Conservation (phyloP, 441 rosid genomes). For the Gossypium schwendimanii region DNA sequence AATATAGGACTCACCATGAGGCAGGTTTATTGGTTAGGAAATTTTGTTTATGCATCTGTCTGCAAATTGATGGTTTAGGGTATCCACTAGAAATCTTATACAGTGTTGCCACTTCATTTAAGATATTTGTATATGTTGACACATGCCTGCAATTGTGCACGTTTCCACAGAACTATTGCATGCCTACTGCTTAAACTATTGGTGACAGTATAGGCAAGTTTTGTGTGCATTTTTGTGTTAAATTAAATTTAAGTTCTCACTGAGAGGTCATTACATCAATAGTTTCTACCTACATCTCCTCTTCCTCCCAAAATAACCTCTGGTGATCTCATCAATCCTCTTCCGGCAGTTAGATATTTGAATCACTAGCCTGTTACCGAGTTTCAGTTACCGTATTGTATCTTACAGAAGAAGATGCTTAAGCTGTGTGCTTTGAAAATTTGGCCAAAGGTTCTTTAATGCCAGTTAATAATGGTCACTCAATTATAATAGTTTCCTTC, state of each 20-base stretch:
- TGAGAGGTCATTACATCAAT: neutral
- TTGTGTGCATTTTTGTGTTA: neutral
- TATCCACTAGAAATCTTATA: neutral
- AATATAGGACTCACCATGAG: neutral
- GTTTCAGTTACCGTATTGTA: neutral
- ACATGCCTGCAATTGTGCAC: neutral
- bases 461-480: neutral
- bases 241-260: neutral
- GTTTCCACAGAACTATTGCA: neutral
- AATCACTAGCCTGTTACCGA: neutral
- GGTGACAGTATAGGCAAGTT: neutral
- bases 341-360: neutral
- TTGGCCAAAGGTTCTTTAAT: neutral
- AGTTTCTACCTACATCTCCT: neutral
- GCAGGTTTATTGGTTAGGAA: neutral
- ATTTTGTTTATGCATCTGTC: conserved; percentile 2
- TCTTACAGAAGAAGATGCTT: neutral
- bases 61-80: neutral
- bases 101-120: neutral
- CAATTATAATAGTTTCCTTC: neutral
- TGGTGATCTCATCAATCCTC: conserved; percentile 2
- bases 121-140: neutral
- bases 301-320: neutral
- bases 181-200: neutral
- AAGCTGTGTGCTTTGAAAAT: conserved; percentile 7